Conservation (phyloP, 305 asterid genomes). For the Fraxinus velutina region DNA sequence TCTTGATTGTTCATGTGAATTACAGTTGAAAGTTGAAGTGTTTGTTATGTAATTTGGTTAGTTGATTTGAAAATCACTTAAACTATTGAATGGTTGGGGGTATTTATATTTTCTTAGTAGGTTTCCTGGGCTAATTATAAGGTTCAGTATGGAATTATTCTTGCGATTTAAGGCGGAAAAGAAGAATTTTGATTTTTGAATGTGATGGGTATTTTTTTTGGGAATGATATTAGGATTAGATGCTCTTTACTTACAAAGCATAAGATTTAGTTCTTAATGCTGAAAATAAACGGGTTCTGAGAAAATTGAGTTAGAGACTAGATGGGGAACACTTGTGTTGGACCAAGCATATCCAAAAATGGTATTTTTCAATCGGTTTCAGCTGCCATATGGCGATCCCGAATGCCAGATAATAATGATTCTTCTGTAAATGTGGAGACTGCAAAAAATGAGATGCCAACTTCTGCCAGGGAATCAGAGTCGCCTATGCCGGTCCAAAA, state of each 20-base stretch:
- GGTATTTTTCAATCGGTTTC: constrained; percentile 60
- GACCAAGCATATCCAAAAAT: constrained; percentile 51
- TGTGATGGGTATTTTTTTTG: background rate
- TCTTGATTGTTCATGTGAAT: constrained; percentile 16
- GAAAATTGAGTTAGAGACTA: constrained; percentile 23
- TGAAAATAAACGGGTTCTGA: constrained; percentile 17
- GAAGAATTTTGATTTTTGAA: constrained; percentile 22
- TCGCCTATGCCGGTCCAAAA: constrained; percentile 41
- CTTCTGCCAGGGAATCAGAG: constrained; percentile 28
- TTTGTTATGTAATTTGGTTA: background rate
- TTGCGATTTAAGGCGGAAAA: constrained; percentile 21
- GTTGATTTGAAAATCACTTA: constrained; percentile 14
- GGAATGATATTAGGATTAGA: constrained; percentile 34
- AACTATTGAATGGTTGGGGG: background rate
- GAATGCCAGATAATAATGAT: constrained; percentile 31
- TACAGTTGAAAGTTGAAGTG: constrained; percentile 1
- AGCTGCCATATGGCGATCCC: constrained; percentile 65
- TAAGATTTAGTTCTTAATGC: constrained; percentile 11
- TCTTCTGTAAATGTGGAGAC: constrained; percentile 40
- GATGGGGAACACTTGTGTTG: constrained; percentile 76
- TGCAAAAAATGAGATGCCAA: constrained; percentile 32
- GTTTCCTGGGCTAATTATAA: background rate
- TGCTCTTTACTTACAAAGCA: constrained; percentile 24
- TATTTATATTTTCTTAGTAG: constrained; percentile 1
- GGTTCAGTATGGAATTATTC: constrained; percentile 5